Base-by-base conservation (phyloP, 1,284 basidiomycete genomes). In the Ceraceosorus guamensis region DNA sequence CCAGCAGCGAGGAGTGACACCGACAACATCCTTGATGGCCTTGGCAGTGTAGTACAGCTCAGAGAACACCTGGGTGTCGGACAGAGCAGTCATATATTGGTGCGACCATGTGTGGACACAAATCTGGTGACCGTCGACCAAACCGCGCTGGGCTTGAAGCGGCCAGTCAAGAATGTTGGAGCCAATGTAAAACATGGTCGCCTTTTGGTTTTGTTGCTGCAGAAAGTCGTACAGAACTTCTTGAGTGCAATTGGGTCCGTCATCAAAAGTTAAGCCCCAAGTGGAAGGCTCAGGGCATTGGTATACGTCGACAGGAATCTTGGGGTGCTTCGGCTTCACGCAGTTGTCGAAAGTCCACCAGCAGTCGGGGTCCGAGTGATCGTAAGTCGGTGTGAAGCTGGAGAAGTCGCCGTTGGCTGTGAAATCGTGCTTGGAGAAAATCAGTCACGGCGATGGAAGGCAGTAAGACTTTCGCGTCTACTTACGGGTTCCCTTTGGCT, bases 151-250 rank as follows among this genome's bases (percentile, higher is more conserved):
- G 13, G 80, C 81, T 69, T 83, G 79, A 7, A 80, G 66, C 5
- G 81, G 81, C 80, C 80, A 81, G 67, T 81, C 77, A 50, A 80
- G 64, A 31, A 82, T 80, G 68, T 83, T 82, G 41, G 78, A 79
- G 5, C 81, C 80, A 73, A 80, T 70, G 66, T 67, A 77, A 62
- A 75, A 76, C 75, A 82, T 72, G 37, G 81, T 80, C 0, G 81
- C 81, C 63, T 78, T 79, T 60, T 80, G 79, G 18, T 81, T 77
- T 44, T 80, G 68, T 55, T 78, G 59, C 45, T 71, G 50, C 44
- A 82, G 67, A 61, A 75, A 79, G 66, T 82, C 79, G 71, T 82
- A 82, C 55, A 82, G 78, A 0, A 78, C 80, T 52, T 82, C 80
- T 72, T 80, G 79, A 51, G 77, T 76, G 73, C 75, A 77, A 62